Conservation (phyloP, 2,329 filamentous ascomycete genomes). For the Botrytis elliptica region DNA sequence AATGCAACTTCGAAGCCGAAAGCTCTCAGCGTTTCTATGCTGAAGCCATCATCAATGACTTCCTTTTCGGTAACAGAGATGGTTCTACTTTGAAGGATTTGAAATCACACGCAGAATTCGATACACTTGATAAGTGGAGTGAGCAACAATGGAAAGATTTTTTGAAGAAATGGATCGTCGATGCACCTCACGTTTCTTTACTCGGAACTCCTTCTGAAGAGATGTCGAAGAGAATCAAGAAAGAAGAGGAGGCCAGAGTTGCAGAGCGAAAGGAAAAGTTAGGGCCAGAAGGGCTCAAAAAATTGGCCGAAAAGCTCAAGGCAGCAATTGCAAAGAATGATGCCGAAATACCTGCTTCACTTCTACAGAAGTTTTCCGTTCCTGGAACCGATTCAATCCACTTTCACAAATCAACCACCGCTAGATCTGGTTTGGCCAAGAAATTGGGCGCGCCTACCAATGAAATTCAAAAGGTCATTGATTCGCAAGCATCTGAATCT, state of each 20-base stretch:
- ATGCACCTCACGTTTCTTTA: slow-evolving; percentile 83
- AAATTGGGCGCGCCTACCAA: slow-evolving; percentile 67
- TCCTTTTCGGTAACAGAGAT: slow-evolving; percentile 83
- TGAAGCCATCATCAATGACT: slow-evolving; percentile 84
- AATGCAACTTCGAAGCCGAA: slow-evolving; percentile 81
- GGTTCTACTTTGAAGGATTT: slow-evolving; percentile 71
- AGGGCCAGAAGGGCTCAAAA: slow-evolving; percentile 76
- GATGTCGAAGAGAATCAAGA: slow-evolving; percentile 77
- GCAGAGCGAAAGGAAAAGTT: slow-evolving; percentile 75
- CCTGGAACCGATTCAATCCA: slow-evolving; percentile 88
- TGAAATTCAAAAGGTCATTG: slow-evolving; percentile 71
- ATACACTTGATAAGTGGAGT: slow-evolving; percentile 73
- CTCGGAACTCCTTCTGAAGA: slow-evolving; percentile 82
- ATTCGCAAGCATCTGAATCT: slow-evolving; percentile 60
- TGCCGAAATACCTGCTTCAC: slow-evolving; percentile 73
- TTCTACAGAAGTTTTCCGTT: slow-evolving; percentile 80
- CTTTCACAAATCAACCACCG: slow-evolving; percentile 86
- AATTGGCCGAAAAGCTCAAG: slow-evolving; percentile 73
- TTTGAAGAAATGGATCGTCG: slow-evolving; percentile 77
- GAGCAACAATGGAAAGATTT: slow-evolving; percentile 83
- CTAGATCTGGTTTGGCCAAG: slow-evolving; percentile 75
- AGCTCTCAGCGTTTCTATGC: slow-evolving; percentile 78
- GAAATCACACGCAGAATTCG: slow-evolving; percentile 57
- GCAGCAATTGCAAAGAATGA: slow-evolving; percentile 87
- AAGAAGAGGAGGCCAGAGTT: slow-evolving; percentile 75